These are phyloP conservation scores for Citrus medica DNA, from an alignment of 345 rosid genomes.

Conservation along the genomic window DNA sequence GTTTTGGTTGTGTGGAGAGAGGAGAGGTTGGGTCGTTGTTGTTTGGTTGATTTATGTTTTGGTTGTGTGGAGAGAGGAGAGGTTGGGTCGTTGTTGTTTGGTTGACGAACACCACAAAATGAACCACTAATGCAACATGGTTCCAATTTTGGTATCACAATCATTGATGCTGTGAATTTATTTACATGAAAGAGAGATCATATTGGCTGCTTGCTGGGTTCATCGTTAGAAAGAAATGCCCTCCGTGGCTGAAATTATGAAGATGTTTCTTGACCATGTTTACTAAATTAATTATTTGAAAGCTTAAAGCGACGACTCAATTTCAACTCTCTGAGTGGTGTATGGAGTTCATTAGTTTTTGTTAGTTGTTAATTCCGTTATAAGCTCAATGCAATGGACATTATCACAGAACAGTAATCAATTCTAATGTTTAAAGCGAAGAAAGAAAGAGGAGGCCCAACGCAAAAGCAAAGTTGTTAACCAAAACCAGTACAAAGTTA, in stretches of 20 bases:
- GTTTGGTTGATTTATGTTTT: background rate
- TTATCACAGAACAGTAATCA: background rate
- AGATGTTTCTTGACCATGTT: background rate
- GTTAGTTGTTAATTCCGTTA: background rate
- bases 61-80: too few relatives aligned
- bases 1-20: too few relatives aligned
- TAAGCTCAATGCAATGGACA: background rate
- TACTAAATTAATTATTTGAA: background rate
- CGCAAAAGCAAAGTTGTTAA: background rate
- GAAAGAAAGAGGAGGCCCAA: background rate
- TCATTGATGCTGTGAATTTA: slow-evolving; percentile 20
- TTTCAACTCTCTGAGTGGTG: background rate
- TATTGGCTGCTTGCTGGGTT: slow-evolving; percentile 7
- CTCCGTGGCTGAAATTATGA: background rate
- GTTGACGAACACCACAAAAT: background rate
- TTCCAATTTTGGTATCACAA: slow-evolving; percentile 18
- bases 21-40: too few relatives aligned
- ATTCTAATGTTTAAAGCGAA: background rate
- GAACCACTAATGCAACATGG: slow-evolving; percentile 28
- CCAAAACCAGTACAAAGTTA: background rate
- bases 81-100: background rate
- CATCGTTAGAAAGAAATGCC: background rate
- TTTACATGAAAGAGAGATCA: background rate
- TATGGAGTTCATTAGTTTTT: too few relatives aligned
- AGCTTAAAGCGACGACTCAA: background rate